These are phyloP conservation scores for Pittosporum tobira DNA, from an alignment of 129 eudicot species.

Conservation along the genomic window DNA sequence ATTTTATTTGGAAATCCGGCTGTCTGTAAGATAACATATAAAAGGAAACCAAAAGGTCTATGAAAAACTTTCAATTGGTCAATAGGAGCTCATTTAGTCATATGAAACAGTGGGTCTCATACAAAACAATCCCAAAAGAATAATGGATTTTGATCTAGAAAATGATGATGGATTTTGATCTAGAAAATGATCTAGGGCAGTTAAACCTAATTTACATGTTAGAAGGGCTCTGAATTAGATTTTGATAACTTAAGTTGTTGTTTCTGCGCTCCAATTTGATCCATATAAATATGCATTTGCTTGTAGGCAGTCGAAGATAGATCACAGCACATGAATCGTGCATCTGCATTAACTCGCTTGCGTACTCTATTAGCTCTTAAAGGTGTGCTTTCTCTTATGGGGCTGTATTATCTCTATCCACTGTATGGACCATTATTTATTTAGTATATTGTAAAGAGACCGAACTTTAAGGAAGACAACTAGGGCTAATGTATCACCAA, in stretches of 20 bases:
- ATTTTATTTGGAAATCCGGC: neutral
- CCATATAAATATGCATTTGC: neutral
- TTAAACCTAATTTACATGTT: neutral
- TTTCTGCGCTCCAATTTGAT: neutral
- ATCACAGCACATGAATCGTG: slow-evolving; percentile 89
- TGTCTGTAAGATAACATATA: too few relatives aligned
- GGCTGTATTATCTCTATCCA: neutral
- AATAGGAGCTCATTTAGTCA: too few relatives aligned
- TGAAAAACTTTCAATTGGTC: neutral
- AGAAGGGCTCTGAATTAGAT: neutral
- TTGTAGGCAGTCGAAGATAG: slow-evolving; percentile 86
- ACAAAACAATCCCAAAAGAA: too few relatives aligned
- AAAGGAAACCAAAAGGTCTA: neutral
- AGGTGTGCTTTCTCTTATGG: slow-evolving; percentile 28
- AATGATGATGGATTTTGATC: too few relatives aligned
- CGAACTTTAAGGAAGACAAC: neutral
- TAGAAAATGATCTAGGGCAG: too few relatives aligned
- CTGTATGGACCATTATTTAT: neutral
- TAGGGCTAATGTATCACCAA: neutral
- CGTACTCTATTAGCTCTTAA: slow-evolving; percentile 75
- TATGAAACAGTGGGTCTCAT: too few relatives aligned
- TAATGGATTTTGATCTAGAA: too few relatives aligned
- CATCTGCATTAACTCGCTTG: slow-evolving; percentile 73
- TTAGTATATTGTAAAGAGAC: neutral
- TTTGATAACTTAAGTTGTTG: neutral